Conservation (phyloP, 139 green algal genomes). For the Eudorina sp. region DNA sequence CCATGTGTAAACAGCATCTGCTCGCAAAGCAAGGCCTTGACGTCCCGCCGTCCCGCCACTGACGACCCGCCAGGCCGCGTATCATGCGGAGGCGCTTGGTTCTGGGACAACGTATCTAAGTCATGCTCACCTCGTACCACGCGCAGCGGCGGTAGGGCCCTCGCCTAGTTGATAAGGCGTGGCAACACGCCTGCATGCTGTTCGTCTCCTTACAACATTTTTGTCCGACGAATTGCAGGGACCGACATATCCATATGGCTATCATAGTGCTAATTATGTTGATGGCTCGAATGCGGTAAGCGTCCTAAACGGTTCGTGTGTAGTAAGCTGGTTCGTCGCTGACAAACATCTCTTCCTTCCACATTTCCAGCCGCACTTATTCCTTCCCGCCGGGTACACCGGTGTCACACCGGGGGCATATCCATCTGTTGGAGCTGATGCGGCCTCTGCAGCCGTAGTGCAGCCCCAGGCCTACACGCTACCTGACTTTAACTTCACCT, state of each 20-base stretch:
- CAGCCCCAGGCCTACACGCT: not conserved
- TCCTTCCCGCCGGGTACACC: not conserved
- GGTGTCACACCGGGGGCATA: not conserved
- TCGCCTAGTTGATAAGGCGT: not conserved
- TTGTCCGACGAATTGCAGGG: slow-evolving; percentile 3
- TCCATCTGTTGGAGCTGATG: not conserved
- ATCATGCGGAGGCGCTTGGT: not conserved
- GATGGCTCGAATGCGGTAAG: not conserved
- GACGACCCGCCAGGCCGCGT: not conserved
- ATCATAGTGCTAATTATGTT: not conserved
- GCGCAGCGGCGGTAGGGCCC: not conserved
- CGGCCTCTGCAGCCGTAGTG: not conserved
- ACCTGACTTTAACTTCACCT: not conserved
- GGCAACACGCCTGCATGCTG: not conserved
- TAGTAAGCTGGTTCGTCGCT: not conserved
- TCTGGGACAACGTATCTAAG: not conserved
- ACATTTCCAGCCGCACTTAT: not conserved
- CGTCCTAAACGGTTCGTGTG: not conserved
- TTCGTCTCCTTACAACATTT: not conserved
- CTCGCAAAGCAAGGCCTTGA: not conserved
- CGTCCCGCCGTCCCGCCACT: slow-evolving; percentile 1
- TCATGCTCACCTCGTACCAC: slow-evolving; percentile 11
- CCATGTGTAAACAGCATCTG: no score
- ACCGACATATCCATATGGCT: not conserved
- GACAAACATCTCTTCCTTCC: not conserved